Evolutionary conservation across 352 stramenopile species (phyloP).

Genomic region (Paralagenidium karlingii): DNA sequence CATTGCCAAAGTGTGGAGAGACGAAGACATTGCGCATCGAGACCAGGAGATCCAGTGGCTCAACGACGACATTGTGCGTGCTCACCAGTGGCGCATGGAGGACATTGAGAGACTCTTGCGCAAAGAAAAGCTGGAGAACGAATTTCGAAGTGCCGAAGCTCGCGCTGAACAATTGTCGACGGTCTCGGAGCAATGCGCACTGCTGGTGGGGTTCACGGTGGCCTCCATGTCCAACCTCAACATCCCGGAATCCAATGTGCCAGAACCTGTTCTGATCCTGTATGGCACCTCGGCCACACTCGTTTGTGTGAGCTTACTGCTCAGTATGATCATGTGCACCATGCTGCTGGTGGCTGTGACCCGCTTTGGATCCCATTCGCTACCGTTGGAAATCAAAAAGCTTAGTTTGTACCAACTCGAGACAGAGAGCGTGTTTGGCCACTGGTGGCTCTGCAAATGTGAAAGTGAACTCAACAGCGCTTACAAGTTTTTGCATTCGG

Average conservation of each 20-base stretch:
- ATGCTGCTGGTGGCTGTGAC: constrained; percentile 55
- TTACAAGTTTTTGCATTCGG: constrained; percentile 54
- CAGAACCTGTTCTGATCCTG: constrained; percentile 20
- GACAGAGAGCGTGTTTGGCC: constrained; percentile 35
- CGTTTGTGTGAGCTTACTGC: constrained; percentile 43
- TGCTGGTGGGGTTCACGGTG: constrained; percentile 62
- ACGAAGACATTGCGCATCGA: constrained; percentile 49
- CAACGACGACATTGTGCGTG: constrained; percentile 59
- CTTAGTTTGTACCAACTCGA: constrained; percentile 36
- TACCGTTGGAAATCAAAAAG: constrained; percentile 33
- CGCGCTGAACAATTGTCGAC: constrained; percentile 57
- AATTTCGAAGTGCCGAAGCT: constrained; percentile 43
- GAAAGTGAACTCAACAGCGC: constrained; percentile 56
- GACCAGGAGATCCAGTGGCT: constrained; percentile 71
- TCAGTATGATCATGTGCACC: constrained; percentile 52
- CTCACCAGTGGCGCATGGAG: constrained; percentile 44
- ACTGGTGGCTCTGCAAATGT: constrained; percentile 52
- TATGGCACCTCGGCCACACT: constrained; percentile 30
- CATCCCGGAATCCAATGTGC: too few species aligned
- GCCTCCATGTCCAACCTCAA: constrained; percentile 48
- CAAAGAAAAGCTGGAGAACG: constrained; percentile 46
- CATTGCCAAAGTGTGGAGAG: constrained; percentile 62
- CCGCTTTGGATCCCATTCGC: constrained; percentile 32
- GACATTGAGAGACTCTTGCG: constrained; percentile 60
- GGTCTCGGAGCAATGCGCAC: constrained; percentile 49